A percentile compares a stretch with the other conserved stretches of the same genome.
These are phyloP conservation scores for Candida quercuum DNA, from an alignment of 805 yeast genomes.

Conservation along the genomic window DNA sequence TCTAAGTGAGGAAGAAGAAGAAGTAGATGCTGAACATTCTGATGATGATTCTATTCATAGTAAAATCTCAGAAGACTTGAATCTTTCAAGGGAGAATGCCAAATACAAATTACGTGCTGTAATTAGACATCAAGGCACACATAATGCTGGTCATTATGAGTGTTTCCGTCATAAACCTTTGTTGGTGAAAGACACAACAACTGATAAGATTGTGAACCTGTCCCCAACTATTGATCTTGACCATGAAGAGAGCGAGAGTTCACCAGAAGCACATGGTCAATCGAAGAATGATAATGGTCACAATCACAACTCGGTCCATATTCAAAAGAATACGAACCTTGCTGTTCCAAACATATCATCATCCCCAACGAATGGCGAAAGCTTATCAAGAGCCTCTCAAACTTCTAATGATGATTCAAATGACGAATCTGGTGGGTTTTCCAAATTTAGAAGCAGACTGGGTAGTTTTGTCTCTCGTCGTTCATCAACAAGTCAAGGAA, in stretches of 20 bases:
- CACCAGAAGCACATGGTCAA: not conserved
- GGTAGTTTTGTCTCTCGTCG: slow-evolving; percentile 22
- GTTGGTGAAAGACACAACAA: slow-evolving; percentile 27
- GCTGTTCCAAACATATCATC: too few species aligned
- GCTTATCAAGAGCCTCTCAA: slow-evolving; percentile 14
- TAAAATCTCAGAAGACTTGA: slow-evolving; percentile 20
- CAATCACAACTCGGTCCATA: too few species aligned
- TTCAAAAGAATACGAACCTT: too few species aligned
- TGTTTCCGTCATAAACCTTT: slow-evolving; percentile 76
- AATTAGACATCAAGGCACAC: slow-evolving; percentile 85
- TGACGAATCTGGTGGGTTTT: slow-evolving; percentile 9
- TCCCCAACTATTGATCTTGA: slow-evolving; percentile 24
- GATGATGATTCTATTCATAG: slow-evolving; percentile 14
- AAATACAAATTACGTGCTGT: slow-evolving; percentile 63
- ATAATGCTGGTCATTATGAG: slow-evolving; percentile 85
- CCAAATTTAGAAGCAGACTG: slow-evolving; percentile 19
- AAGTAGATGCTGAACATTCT: slow-evolving; percentile 2
- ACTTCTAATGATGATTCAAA: slow-evolving; percentile 15
- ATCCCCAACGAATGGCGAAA: slow-evolving; percentile 9
- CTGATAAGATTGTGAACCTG: slow-evolving; percentile 24
- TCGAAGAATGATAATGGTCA: too few species aligned
- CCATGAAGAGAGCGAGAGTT: slow-evolving; percentile 5
- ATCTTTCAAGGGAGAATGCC: slow-evolving; percentile 25
- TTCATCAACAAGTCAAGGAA: slow-evolving; percentile 11
- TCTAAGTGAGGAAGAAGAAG: slow-evolving; percentile 14